phyloP scores from a whole-genome alignment of 768 basidiomycete genomes.

The Phaffia australis region DNA sequence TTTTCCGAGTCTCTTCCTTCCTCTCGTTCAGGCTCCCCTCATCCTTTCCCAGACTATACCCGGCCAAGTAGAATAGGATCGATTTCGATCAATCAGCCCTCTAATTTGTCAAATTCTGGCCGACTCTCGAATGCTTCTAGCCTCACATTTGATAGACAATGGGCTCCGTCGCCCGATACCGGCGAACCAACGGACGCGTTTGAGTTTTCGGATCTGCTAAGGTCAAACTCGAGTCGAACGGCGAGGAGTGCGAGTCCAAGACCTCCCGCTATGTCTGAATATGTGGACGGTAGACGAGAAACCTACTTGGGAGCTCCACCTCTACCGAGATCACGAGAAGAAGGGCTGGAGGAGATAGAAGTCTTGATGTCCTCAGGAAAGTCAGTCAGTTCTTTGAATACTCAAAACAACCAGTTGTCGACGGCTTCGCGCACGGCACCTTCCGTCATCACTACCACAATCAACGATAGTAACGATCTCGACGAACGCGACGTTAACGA shows the following conservation, averaged over 20 bases:
- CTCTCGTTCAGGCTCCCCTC: neutral
- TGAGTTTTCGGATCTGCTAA: conserved; percentile 23
- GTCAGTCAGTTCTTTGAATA: too few relatives aligned
- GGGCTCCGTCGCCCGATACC: neutral
- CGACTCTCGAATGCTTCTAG: conserved; percentile 9
- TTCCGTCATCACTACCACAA: too few relatives aligned
- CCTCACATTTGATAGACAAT: neutral
- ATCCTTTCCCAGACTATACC: neutral
- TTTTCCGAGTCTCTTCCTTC: neutral
- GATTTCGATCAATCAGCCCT: neutral
- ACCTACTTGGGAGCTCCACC: neutral
- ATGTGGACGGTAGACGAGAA: neutral
- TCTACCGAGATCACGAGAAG: too few relatives aligned
- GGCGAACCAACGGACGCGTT: conserved; percentile 24
- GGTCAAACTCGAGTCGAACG: conserved; percentile 23
- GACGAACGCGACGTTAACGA: too few relatives aligned
- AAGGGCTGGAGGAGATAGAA: too few relatives aligned
- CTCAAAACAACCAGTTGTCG: too few relatives aligned
- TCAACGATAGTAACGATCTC: too few relatives aligned
- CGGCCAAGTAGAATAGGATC: too few relatives aligned
- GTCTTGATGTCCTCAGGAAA: too few relatives aligned
- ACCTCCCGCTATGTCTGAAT: neutral
- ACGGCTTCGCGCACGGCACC: too few relatives aligned
- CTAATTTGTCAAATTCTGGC: neutral
- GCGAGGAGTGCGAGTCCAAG: conserved; percentile 13